A percentile compares a stretch with the other conserved stretches of the same genome.
Evolutionary conservation across 2,329 filamentous ascomycete species (phyloP).

Genomic region (Metarhizium album): DNA sequence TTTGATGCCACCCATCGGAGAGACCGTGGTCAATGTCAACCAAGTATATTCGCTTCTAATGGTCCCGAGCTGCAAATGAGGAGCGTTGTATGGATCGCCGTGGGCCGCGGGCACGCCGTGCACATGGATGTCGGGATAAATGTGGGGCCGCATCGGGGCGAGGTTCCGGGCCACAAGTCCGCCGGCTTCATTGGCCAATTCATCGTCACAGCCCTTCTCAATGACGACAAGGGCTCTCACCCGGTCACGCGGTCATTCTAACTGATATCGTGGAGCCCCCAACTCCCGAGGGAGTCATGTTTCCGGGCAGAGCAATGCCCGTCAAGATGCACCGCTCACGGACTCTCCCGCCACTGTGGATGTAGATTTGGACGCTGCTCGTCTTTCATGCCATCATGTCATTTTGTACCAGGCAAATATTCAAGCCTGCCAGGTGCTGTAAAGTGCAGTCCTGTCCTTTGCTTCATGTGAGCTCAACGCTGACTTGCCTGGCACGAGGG

Average conservation of each 20-base stretch:
- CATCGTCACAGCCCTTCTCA: slow-evolving; percentile 42
- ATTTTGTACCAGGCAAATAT: slow-evolving; percentile 27
- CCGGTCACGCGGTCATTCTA: slow-evolving; percentile 39
- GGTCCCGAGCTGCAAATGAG: not conserved
- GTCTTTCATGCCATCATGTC: slow-evolving; percentile 56
- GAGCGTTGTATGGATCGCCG: not conserved
- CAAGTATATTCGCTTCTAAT: not conserved
- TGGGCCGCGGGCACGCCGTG: too few relatives aligned
- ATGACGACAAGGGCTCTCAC: slow-evolving; percentile 17
- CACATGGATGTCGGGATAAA: not conserved
- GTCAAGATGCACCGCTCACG: slow-evolving; percentile 8
- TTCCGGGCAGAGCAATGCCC: slow-evolving; percentile 15
- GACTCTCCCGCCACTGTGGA: slow-evolving; percentile 2
- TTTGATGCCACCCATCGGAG: not conserved
- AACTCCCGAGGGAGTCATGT: slow-evolving; percentile 25
- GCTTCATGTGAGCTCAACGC: too few relatives aligned
- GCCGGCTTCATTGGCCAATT: slow-evolving; percentile 53
- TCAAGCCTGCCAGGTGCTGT: not conserved
- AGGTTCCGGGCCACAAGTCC: not conserved
- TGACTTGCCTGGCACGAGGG: slow-evolving; percentile 29
- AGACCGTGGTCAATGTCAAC: not conserved
- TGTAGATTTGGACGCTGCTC: slow-evolving; percentile 30
- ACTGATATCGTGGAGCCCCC: slow-evolving; percentile 44
- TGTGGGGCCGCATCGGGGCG: not conserved
- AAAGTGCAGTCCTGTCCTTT: not conserved